phyloP scores from a whole-genome alignment of 2,329 filamentous ascomycete genomes.

The Tolypocladium inflatum region DNA sequence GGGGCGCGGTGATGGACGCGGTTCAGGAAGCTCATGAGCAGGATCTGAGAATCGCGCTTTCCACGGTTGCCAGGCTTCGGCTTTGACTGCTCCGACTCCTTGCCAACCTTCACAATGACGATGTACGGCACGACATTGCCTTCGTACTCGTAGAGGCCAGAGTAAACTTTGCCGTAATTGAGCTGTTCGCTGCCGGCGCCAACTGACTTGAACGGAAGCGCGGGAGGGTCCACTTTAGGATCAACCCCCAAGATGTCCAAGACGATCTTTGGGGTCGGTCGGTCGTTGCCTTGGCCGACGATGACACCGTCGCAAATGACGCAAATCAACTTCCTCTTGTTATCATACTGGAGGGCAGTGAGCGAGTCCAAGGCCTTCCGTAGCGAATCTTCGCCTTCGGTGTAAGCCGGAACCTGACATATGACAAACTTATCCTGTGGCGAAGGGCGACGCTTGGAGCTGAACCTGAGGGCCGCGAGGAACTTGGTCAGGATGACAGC shows the following conservation, averaged over 20 bases:
- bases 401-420: conserved; percentile 95
- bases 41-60: conserved; percentile 94
- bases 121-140: conserved; percentile 96
- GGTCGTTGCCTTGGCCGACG: conserved; percentile 89
- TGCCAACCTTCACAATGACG: conserved; percentile 93
- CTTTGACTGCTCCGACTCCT: conserved; percentile 86
- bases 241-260: conserved; percentile 95
- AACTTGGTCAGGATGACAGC: conserved; percentile 80
- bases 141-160: conserved; percentile 93
- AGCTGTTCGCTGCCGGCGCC: conserved; percentile 84
- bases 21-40: conserved; percentile 96
- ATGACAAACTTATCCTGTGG: conserved; percentile 99
- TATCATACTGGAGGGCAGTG: conserved; percentile 91
- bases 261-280: conserved; percentile 94
- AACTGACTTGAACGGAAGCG: conserved; percentile 88
- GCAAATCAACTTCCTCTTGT: conserved; percentile 94
- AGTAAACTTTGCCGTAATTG: conserved; percentile 98
- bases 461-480: conserved; percentile 83
- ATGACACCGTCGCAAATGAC: conserved; percentile 98
- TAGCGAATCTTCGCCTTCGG: conserved; percentile 91
- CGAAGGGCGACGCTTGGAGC: conserved; percentile 78
- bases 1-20: conserved; percentile 88
- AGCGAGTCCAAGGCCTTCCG: conserved; percentile 89
- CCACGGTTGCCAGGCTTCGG: conserved; percentile 94
- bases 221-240: conserved; percentile 90